A percentile compares a stretch with the other conserved stretches of the same genome.
These are phyloP conservation scores for Dovyalis caffra DNA, from an alignment of 345 rosid genomes.

Conservation along the genomic window DNA sequence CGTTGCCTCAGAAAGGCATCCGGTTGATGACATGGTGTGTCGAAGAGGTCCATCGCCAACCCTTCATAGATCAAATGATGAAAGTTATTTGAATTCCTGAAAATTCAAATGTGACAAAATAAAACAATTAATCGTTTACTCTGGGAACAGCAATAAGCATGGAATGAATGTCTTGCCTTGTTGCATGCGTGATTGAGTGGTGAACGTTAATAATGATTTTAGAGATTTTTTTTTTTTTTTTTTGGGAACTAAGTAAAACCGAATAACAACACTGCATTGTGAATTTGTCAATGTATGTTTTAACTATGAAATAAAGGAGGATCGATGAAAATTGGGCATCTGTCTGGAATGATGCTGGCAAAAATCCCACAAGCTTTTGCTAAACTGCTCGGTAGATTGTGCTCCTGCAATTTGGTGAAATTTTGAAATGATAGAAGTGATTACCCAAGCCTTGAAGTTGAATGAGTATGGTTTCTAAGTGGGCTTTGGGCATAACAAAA, in stretches of 20 bases:
- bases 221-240: too few species aligned
- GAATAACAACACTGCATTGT: too few species aligned
- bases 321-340: neutral
- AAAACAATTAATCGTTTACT: neutral
- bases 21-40: slow-evolving; percentile 81
- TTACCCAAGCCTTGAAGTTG: neutral
- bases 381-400: too few species aligned
- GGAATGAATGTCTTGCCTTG: too few species aligned
- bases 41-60: slow-evolving; percentile 39
- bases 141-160: neutral
- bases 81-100: slow-evolving; percentile 4
- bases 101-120: neutral
- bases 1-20: slow-evolving; percentile 48
- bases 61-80: slow-evolving; percentile 38
- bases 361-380: too few species aligned
- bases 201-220: too few species aligned
- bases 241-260: too few species aligned
- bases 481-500: neutral
- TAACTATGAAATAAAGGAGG: neutral
- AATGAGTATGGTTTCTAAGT: neutral
- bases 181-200: too few species aligned
- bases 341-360: too few species aligned
- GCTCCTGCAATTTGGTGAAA: too few species aligned
- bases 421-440: neutral
- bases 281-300: too few species aligned